Evolutionary conservation across 2,329 filamentous ascomycete genomes (phyloP).

Genomic region (Aspergillus brunneoviolaceus): DNA sequence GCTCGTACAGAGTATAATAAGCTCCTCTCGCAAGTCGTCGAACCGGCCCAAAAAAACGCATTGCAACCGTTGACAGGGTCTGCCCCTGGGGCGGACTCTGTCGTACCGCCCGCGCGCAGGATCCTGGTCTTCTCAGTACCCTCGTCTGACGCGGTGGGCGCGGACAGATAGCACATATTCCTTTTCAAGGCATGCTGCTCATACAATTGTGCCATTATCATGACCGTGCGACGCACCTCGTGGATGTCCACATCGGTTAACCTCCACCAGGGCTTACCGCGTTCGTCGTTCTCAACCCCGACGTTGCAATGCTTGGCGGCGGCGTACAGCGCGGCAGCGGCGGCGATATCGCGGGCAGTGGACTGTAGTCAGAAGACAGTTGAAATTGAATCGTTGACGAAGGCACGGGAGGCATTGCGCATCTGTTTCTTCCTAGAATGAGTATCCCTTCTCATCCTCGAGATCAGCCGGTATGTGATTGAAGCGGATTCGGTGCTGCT

Average conservation of each 20-base stretch:
- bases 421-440: conserved; percentile 64
- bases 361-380: conserved; percentile 83
- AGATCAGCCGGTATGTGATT: no score
- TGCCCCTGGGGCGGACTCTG: conserved; percentile 15
- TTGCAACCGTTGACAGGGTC: conserved; percentile 27
- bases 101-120: conserved; percentile 29
- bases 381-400: conserved; percentile 84
- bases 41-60: conserved; percentile 35
- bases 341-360: conserved; percentile 77
- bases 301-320: conserved; percentile 73
- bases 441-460: no score
- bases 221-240: conserved; percentile 71
- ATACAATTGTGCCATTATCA: conserved; percentile 65
- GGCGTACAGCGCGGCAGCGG: conserved; percentile 76
- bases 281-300: conserved; percentile 68
- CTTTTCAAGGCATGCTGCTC: conserved; percentile 45
- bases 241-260: conserved; percentile 68
- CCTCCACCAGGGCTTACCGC: conserved; percentile 85
- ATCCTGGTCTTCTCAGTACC: conserved; percentile 39
- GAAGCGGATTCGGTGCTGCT: no score
- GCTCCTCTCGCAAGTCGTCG: conserved; percentile 9
- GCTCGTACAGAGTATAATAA: neutral
- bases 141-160: conserved; percentile 33
- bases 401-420: conserved; percentile 86
- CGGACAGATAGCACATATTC: conserved; percentile 45